phyloP scores from a whole-genome alignment of 306 rosid species.

The Quercus alba region DNA sequence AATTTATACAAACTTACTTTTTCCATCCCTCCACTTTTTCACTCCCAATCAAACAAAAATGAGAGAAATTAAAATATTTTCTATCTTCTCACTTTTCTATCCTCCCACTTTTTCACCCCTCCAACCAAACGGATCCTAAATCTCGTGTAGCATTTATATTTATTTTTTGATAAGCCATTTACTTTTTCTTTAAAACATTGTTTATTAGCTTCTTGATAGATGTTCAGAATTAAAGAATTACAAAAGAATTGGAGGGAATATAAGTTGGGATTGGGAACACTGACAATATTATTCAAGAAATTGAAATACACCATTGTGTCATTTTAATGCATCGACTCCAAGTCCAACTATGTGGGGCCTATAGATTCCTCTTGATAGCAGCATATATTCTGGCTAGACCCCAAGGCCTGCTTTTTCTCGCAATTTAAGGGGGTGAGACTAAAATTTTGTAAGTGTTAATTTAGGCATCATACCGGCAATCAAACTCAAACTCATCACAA shows the following conservation, averaged over 20 bases:
- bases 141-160: too few species aligned
- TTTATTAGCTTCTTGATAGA: too few species aligned
- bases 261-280: slow-evolving; percentile 7
- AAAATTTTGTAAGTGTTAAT: background rate
- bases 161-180: too few species aligned
- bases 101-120: accelerated
- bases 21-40: too few species aligned
- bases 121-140: too few species aligned
- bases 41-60: too few species aligned
- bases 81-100: too few species aligned
- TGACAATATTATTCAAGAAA: slow-evolving; percentile 14
- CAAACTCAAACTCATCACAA: slow-evolving; percentile 8
- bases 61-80: too few species aligned
- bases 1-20: too few species aligned
- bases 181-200: too few species aligned
- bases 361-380: slow-evolving; percentile 28
- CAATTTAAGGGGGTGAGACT: slow-evolving; percentile 10
- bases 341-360: slow-evolving; percentile 10
- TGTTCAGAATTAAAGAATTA: background rate
- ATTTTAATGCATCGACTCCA: background rate
- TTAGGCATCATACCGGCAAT: background rate
- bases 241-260: slow-evolving; percentile 5
- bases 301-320: slow-evolving; percentile 19
- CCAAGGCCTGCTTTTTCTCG: slow-evolving; percentile 20
- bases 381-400: slow-evolving; percentile 44